phyloP scores from a whole-genome alignment of 257 asterid species.

The Solanum corneliomulleri region DNA sequence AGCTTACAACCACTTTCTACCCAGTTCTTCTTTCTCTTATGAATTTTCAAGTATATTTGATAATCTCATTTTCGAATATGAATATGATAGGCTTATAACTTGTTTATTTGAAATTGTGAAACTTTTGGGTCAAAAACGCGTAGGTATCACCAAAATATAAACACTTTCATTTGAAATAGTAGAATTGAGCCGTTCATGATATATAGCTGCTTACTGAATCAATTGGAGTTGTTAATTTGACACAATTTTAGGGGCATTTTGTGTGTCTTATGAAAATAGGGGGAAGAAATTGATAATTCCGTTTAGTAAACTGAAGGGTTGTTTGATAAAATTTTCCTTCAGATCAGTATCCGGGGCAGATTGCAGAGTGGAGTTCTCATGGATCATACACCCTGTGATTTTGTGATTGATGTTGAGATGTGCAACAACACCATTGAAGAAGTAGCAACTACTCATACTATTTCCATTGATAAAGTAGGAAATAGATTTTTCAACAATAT shows the following conservation, averaged over 20 bases:
- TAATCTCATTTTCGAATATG: no score
- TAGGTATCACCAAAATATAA: not conserved
- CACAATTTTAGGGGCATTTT: not conserved
- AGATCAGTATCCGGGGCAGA: not conserved
- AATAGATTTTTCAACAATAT: not conserved
- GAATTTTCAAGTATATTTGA: no score
- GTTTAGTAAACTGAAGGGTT: not conserved
- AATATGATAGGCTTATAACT: not conserved
- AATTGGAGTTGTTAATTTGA: not conserved
- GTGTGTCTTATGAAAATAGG: not conserved
- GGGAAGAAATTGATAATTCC: not conserved
- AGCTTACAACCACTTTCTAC: no score
- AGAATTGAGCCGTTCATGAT: not conserved
- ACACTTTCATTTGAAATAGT: not conserved
- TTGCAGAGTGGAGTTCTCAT: conserved; percentile 3
- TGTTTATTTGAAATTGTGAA: not conserved
- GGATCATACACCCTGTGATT: conserved; percentile 23
- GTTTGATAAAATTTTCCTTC: not conserved
- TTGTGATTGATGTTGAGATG: conserved; percentile 35
- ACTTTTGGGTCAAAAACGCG: not conserved
- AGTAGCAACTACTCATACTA: conserved; percentile 6
- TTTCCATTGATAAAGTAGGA: conserved; percentile 6
- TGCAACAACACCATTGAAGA: conserved; percentile 15
- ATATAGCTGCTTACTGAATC: not conserved
- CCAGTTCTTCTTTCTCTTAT: no score